A percentile compares a stretch with the other conserved stretches of the same genome.
Evolutionary conservation across 495 filamentous ascomycete genomes (phyloP).

Genomic region (Haplographium delicatum): DNA sequence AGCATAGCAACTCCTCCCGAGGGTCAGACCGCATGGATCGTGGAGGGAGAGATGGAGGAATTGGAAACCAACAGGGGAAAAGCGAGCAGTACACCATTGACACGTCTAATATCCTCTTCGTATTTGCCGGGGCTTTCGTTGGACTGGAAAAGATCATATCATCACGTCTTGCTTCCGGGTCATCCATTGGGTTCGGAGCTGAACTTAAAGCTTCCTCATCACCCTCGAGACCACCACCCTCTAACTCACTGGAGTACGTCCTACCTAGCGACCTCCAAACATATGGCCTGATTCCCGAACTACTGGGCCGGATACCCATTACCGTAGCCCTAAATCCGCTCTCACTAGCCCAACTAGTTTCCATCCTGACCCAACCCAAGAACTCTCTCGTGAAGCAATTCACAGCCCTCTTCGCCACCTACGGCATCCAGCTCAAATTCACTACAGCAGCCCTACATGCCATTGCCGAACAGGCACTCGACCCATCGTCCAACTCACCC

Average conservation of each 20-base stretch:
- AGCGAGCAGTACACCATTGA: slow-evolving; percentile 85
- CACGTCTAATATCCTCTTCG: slow-evolving; percentile 94
- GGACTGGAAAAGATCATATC: slow-evolving; percentile 86
- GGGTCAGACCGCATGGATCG: slow-evolving; percentile 15
- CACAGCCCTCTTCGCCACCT: slow-evolving; percentile 75
- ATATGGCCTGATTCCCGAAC: slow-evolving; percentile 92
- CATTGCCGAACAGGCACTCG: slow-evolving; percentile 65
- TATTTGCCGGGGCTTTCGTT: slow-evolving; percentile 92
- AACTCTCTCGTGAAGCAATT: slow-evolving; percentile 86
- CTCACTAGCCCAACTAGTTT: slow-evolving; percentile 68
- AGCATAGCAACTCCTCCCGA: background rate
- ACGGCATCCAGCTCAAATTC: slow-evolving; percentile 76
- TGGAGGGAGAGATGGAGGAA: slow-evolving; percentile 10
- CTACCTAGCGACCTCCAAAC: slow-evolving; percentile 79
- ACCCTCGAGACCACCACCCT: background rate
- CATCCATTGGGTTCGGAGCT: slow-evolving; percentile 85
- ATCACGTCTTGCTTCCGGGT: slow-evolving; percentile 74
- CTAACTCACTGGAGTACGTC: slow-evolving; percentile 53
- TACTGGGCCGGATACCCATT: slow-evolving; percentile 85
- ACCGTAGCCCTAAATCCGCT: slow-evolving; percentile 78
- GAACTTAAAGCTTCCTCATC: slow-evolving; percentile 50
- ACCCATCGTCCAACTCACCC: slow-evolving; percentile 24
- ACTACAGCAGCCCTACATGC: slow-evolving; percentile 72
- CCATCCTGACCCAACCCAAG: slow-evolving; percentile 86
- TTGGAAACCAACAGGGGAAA: slow-evolving; percentile 42